Evolutionary conservation across 169 alveolate species (phyloP), one percentile per base, ranked within the genome.

Genomic region (Toxoplasma gondii): DNA sequence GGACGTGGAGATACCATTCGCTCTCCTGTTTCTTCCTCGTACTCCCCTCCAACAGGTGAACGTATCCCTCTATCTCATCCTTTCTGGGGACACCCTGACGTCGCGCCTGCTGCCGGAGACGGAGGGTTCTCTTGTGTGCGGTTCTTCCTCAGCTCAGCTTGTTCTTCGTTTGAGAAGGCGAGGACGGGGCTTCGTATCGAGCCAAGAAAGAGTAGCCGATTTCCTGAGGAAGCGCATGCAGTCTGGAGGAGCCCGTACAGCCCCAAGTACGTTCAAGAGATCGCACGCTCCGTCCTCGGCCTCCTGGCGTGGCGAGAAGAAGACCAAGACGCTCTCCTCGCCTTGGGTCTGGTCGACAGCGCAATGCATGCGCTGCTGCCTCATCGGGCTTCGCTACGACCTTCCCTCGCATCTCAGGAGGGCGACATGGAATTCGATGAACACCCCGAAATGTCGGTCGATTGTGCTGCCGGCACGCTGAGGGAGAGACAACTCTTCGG

Each of bases 281-380:
- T 78, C n/a, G 44, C 86, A 1, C 86, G 86, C 45, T 78, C 86
- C 24, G 86, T 78, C 31, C 86, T 78, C 29, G 86, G 86, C 27
- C 45, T 38, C 44, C 39, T 78, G 44, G 86, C 86, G 4, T 78
- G 86, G 86, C 39, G 45, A 2, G 86, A 78, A n/a, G 86, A 78
- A 78, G 86, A 78, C 86, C 86, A 78, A 31, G 86, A 78, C 16
- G 2, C 43, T 19, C n/a, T 78, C 27, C 22, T 78, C 45, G 22
- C 86, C 86, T 17, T 78, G 49, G 86, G 86, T 41, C 86, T 78
- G 0, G 45, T 78, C 27, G 86, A 78, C 86, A 78, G 86, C 45
- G 86, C 86, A 17, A 78, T 78, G 86, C 86, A 78, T n/a, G 86
- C 86, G 44, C 86, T 78, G 22, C 86, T 78, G n/a, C 45, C 86